Evolutionary conservation across 306 rosid species (phyloP), one percentile per base, ranked within the genome.

Genomic region (Trifolium repens): DNA sequence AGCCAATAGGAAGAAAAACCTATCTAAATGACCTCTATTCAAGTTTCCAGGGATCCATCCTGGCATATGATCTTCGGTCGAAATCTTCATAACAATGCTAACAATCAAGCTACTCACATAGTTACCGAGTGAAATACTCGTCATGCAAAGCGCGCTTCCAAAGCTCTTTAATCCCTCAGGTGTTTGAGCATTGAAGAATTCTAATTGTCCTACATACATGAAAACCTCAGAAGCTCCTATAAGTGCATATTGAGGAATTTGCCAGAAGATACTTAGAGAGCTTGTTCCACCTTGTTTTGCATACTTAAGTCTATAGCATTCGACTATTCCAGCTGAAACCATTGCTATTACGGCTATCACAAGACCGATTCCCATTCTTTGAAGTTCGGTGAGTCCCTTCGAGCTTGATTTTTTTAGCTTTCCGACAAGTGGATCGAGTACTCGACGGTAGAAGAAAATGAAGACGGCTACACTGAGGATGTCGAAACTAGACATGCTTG

Each of bases 141-240:
- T 88, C 96, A 90, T 90, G 85, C 96, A 90, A 34, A 90, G 88
- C 13, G 93, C 89, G 62, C 93, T 90, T 50, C 96, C 96, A 22
- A 90, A 87, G 83, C 96, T 90, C 70, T 90, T 90, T 14, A 90
- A 83, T n/a, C 96, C 96, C 22, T 90, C 93, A 7, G 96, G 96
- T 5, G 96, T 86, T 39, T 90, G 89, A 27, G 88, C 91, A 16
- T 88, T 88, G 80, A 90, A 88, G 78, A 90, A 90, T 81, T 90
- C 96, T 57, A 90, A 71, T 34, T 90, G 96, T 0, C 93, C 93
- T 30, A 90, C 91, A 24, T 90, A 88, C 93, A 90, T 88, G 8
- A 88, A 90, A 44, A 88, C 93, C 64, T 90, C 96, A 7, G 96
- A 90, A 53, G 89, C 88, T 61, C 96, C 96, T 35, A 90, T 85